Percentiles rank a stretch among this genome's conserved stretches.
These are phyloP conservation scores for Eucalyptus fibrosa DNA, from an alignment of 345 rosid genomes.

Conservation along the genomic window DNA sequence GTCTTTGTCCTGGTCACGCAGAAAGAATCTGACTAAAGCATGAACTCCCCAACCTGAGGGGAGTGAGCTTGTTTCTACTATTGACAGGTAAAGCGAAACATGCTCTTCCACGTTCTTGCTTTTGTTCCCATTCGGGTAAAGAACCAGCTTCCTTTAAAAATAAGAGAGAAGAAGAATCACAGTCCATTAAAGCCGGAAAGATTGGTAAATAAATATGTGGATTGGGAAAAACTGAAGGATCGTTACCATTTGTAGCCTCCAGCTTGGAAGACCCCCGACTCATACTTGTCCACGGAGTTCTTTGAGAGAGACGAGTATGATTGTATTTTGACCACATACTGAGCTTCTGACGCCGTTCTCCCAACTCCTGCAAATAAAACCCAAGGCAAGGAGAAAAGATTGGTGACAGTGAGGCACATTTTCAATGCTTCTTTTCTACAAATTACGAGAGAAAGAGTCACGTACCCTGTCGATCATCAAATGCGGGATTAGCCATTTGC, in stretches of 20 bases:
- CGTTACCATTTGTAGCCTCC: slow-evolving; percentile 65
- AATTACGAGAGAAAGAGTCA: neutral
- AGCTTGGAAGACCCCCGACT: slow-evolving; percentile 48
- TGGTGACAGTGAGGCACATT: neutral
- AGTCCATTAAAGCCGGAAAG: neutral
- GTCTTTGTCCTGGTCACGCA: neutral
- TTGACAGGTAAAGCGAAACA: neutral
- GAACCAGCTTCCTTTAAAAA: slow-evolving; percentile 14
- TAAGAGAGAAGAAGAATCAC: neutral
- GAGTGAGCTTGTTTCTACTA: neutral
- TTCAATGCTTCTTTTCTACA: neutral
- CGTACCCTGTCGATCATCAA: neutral
- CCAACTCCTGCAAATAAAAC: neutral
- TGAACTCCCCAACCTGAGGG: neutral
- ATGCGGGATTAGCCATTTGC: slow-evolving; percentile 3
- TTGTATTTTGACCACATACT: slow-evolving; percentile 37
- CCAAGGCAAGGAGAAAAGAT: neutral
- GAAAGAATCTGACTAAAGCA: neutral
- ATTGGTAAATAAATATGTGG: neutral
- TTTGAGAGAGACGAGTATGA: slow-evolving; percentile 28
- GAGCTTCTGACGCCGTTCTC: slow-evolving; percentile 26
- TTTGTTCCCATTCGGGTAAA: neutral
- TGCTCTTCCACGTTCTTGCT: neutral
- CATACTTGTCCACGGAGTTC: slow-evolving; percentile 34
- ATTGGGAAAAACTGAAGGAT: neutral